Conservation (phyloP, 2,329 filamentous ascomycete species). For the Apiospora kogelbergensis region DNA sequence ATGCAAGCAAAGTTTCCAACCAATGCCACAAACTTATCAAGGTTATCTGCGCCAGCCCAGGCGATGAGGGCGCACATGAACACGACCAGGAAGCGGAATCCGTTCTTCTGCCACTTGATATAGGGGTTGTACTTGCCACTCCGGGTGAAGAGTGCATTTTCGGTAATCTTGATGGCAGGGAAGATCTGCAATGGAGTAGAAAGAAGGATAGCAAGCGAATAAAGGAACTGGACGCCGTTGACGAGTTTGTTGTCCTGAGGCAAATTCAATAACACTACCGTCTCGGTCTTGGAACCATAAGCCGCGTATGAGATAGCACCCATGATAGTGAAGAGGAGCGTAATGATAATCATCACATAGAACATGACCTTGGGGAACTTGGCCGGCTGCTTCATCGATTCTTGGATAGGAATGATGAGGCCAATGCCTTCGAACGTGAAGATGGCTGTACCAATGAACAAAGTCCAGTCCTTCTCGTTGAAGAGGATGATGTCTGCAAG, state of each 20-base stretch:
- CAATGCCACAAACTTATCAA: slow-evolving; percentile 96
- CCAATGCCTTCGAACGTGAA: slow-evolving; percentile 99
- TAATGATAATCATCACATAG: slow-evolving; percentile 93
- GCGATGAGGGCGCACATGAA: slow-evolving; percentile 82
- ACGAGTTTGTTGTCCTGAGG: slow-evolving; percentile 95
- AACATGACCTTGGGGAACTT: slow-evolving; percentile 90
- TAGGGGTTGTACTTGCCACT: slow-evolving; percentile 97
- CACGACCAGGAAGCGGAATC: slow-evolving; percentile 92
- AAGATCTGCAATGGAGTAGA: slow-evolving; percentile 97
- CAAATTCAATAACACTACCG: slow-evolving; percentile 92
- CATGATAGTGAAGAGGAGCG: slow-evolving; percentile 84
- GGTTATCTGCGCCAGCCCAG: slow-evolving; percentile 86
- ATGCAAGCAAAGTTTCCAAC: slow-evolving; percentile 98
- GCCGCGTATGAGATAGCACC: slow-evolving; percentile 94
- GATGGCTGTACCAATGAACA: slow-evolving; percentile 98
- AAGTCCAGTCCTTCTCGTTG: slow-evolving; percentile 89
- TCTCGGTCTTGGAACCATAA: slow-evolving; percentile 93
- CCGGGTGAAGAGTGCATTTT: slow-evolving; percentile 89
- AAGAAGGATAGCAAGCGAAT: slow-evolving; percentile 94
- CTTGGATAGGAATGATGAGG: slow-evolving; percentile 96
- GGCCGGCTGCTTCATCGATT: slow-evolving; percentile 87
- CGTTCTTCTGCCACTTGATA: slow-evolving; percentile 99
- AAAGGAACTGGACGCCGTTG: slow-evolving; percentile 93
- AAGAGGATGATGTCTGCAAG: slow-evolving; percentile 86
- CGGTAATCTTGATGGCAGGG: slow-evolving; percentile 93